These are phyloP conservation scores for Ajuga chamaepitys DNA, from an alignment of 257 asterid species.

Conservation along the genomic window DNA sequence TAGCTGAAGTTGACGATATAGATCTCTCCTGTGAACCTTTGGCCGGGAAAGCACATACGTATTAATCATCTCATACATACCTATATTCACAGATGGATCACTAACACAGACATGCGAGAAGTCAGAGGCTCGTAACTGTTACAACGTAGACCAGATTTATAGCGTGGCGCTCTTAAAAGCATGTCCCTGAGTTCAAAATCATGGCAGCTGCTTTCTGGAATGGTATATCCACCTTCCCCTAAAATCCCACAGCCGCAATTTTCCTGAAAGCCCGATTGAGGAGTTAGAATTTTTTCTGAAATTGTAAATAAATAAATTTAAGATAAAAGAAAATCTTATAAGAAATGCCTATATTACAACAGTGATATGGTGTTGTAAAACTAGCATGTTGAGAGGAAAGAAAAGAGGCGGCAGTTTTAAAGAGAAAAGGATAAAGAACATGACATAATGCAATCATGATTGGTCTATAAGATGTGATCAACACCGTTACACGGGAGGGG, in stretches of 20 bases:
- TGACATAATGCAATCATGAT: neutral
- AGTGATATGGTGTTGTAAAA: neutral
- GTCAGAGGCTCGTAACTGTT: conserved; percentile 20
- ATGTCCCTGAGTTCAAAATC: conserved; percentile 1
- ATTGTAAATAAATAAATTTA: neutral
- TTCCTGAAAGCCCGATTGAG: conserved; percentile 19
- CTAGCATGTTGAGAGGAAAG: neutral
- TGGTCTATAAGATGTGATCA: neutral
- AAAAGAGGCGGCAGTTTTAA: neutral
- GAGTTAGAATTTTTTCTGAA: neutral
- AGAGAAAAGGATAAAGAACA: neutral
- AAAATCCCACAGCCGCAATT: conserved; percentile 4
- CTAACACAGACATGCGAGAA: conserved; percentile 19
- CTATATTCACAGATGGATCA: conserved; percentile 43
- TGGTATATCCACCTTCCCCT: conserved; percentile 14
- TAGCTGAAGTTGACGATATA: conserved; percentile 22
- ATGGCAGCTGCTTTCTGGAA: conserved; percentile 2
- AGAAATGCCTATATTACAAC: neutral
- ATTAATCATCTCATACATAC: conserved; percentile 26
- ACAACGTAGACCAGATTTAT: conserved; percentile 25
- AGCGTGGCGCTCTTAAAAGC: conserved; percentile 14
- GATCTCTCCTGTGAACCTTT: conserved; percentile 5
- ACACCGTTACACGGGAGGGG: too few species aligned
- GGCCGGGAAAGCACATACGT: conserved; percentile 20
- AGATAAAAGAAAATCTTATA: neutral